phyloP scores from a whole-genome alignment of 208 protist species.

The Crithidia brevicula region DNA sequence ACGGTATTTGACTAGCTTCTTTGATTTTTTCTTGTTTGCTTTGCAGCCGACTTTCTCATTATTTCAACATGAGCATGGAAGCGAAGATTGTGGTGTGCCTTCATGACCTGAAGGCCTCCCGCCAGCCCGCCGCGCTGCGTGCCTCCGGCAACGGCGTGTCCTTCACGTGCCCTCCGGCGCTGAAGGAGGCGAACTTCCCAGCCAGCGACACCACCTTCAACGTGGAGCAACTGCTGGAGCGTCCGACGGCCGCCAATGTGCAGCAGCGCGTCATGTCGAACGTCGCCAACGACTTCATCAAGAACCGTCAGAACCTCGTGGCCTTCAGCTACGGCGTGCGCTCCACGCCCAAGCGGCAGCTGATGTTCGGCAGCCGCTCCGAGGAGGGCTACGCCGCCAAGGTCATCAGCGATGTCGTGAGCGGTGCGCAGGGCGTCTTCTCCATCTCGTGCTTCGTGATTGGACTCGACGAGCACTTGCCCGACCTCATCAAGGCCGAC shows the following conservation, averaged over 20 bases:
- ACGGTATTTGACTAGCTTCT: slow-evolving; percentile 9
- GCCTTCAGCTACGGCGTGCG: slow-evolving; percentile 87
- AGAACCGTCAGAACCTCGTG: slow-evolving; percentile 79
- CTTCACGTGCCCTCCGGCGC: slow-evolving; percentile 59
- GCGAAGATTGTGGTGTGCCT: slow-evolving; percentile 72
- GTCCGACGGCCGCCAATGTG: slow-evolving; percentile 42
- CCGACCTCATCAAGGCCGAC: slow-evolving; percentile 78
- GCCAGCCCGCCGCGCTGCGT: slow-evolving; percentile 42
- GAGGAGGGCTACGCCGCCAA: slow-evolving; percentile 75
- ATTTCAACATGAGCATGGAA: slow-evolving; percentile 49
- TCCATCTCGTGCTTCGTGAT: slow-evolving; percentile 78
- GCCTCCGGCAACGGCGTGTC: slow-evolving; percentile 52
- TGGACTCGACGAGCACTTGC: slow-evolving; percentile 69
- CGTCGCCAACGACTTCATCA: slow-evolving; percentile 55
- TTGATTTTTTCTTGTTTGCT: not conserved
- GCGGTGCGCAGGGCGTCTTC: slow-evolving; percentile 60
- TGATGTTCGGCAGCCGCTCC: slow-evolving; percentile 69
- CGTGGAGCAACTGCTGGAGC: slow-evolving; percentile 60
- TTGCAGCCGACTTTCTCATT: not conserved
- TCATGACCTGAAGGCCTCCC: slow-evolving; percentile 56
- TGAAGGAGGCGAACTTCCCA: slow-evolving; percentile 76
- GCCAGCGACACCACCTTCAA: slow-evolving; percentile 65
- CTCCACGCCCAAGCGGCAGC: slow-evolving; percentile 82
- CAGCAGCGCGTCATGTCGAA: slow-evolving; percentile 40
- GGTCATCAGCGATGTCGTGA: slow-evolving; percentile 70